phyloP scores from a whole-genome alignment of 257 asterid genomes.

The Cordia subcordata region DNA sequence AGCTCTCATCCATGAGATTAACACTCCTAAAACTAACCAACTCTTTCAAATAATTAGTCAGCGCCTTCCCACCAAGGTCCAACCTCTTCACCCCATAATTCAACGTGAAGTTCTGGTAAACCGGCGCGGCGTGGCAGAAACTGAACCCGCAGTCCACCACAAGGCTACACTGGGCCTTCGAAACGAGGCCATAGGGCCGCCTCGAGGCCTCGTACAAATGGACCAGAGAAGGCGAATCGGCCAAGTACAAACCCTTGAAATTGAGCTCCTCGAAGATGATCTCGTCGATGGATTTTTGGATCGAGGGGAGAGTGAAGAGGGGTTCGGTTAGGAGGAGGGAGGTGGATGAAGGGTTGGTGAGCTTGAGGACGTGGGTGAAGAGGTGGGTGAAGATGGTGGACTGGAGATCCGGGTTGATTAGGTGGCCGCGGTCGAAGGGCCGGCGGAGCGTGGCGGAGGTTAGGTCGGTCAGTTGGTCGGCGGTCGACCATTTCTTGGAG shows the following conservation, averaged over 20 bases:
- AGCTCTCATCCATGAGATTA: constrained; percentile 95
- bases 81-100: constrained; percentile 81
- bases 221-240: constrained; percentile 81
- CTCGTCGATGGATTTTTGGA: constrained; percentile 69
- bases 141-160: constrained; percentile 94
- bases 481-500: constrained; percentile 82
- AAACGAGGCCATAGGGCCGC: constrained; percentile 62
- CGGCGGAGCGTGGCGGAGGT: constrained; percentile 98
- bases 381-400: constrained; percentile 78
- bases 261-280: constrained; percentile 80
- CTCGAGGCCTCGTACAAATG: constrained; percentile 87
- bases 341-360: constrained; percentile 46
- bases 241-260: constrained; percentile 59
- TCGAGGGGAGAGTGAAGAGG: constrained; percentile 79
- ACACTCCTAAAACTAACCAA: constrained; percentile 89
- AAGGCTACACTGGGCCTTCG: constrained; percentile 81
- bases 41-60: constrained; percentile 89
- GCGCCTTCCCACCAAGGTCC: constrained; percentile 92
- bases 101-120: constrained; percentile 79
- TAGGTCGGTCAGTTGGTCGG: constrained; percentile 85
- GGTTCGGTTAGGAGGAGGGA: constrained; percentile 86
- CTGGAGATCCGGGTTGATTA: constrained; percentile 88
- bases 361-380: constrained; percentile 60
- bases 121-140: constrained; percentile 89
- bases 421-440: constrained; percentile 88